Percentiles rank a stretch among this genome's conserved stretches.
Evolutionary conservation across 768 basidiomycete genomes (phyloP).

Genomic region (Calocybe cyanea): DNA sequence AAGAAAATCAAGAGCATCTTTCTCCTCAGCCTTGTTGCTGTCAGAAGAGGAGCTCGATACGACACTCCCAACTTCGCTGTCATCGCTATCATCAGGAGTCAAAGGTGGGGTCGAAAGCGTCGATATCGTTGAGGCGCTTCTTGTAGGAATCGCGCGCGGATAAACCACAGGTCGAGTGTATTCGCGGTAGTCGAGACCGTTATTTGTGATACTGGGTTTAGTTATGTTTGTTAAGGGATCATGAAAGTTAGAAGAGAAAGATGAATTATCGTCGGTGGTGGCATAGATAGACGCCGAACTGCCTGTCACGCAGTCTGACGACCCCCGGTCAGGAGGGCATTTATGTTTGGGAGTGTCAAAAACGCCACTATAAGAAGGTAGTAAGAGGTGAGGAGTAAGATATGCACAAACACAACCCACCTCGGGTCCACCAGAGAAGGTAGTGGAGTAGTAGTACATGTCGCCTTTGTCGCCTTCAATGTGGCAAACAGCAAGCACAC

Average conservation of each 20-base stretch:
- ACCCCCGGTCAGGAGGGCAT: constrained; percentile 97
- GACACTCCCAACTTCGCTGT: constrained; percentile 40
- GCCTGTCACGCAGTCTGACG: constrained; percentile 95
- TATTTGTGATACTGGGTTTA: constrained; percentile 17
- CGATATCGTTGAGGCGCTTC: constrained; percentile 38
- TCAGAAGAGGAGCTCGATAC: constrained; percentile 32
- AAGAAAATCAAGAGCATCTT: constrained; percentile 74
- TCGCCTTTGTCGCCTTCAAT: constrained; percentile 69
- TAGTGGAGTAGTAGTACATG: constrained; percentile 89
- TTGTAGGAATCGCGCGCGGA: constrained; percentile 41
- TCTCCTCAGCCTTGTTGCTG: constrained; percentile 35
- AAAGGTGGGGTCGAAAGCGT: constrained; percentile 69
- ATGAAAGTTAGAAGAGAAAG: constrained; percentile 27
- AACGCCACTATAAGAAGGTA: constrained; percentile 68
- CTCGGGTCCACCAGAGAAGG: constrained; percentile 92
- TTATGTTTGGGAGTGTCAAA: constrained; percentile 88
- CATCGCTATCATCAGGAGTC: constrained; percentile 63
- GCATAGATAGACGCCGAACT: constrained; percentile 66
- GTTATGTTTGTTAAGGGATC: constrained; percentile 12
- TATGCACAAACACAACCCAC: constrained; percentile 34
- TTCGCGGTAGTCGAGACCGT: constrained; percentile 12
- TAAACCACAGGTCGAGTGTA: constrained; percentile 24
- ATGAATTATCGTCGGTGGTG: constrained; percentile 41
- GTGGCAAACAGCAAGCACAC: constrained; percentile 83
- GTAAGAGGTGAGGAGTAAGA: not conserved